A percentile compares a stretch with the other conserved stretches of the same genome.
Conservation (phyloP, 2,329 filamentous ascomycete species). For the Apiospora marii region DNA sequence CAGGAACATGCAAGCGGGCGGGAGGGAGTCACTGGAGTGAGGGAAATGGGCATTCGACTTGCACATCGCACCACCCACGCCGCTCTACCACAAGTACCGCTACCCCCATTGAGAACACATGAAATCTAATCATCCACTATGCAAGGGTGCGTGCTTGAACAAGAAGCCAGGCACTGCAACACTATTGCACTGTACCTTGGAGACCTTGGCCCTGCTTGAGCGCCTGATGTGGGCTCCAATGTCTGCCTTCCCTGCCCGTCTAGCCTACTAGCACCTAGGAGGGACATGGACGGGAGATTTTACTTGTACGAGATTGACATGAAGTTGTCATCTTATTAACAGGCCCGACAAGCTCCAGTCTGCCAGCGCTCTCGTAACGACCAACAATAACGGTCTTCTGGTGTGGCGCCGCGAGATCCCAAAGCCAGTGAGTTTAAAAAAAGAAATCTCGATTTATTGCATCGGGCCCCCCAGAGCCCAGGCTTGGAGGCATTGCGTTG, state of each 20-base stretch:
- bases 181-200: not conserved
- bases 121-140: conserved; percentile 20
- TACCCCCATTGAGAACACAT: conserved; percentile 4
- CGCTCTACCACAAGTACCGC: conserved; percentile 4
- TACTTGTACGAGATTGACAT: not conserved
- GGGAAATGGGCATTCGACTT: conserved; percentile 12
- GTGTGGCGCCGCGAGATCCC: conserved; percentile 1
- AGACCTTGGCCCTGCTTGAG: conserved; percentile 4
- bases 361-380: not conserved
- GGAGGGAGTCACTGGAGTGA: conserved; percentile 20
- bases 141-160: conserved; percentile 17
- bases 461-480: not conserved
- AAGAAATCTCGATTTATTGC: not conserved
- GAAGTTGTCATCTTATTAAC: not conserved
- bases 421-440: not conserved
- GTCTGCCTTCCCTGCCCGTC: not conserved
- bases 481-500: not conserved
- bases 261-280: not conserved
- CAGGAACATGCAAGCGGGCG: conserved; percentile 21
- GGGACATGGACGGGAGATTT: not conserved
- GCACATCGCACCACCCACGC: not conserved
- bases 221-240: conserved; percentile 11
- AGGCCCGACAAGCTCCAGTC: conserved; percentile 1
- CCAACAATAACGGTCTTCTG: not conserved
- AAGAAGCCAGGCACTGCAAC: conserved; percentile 14